phyloP scores from a whole-genome alignment of 805 yeast species.

The Monosporozyma unispora region DNA sequence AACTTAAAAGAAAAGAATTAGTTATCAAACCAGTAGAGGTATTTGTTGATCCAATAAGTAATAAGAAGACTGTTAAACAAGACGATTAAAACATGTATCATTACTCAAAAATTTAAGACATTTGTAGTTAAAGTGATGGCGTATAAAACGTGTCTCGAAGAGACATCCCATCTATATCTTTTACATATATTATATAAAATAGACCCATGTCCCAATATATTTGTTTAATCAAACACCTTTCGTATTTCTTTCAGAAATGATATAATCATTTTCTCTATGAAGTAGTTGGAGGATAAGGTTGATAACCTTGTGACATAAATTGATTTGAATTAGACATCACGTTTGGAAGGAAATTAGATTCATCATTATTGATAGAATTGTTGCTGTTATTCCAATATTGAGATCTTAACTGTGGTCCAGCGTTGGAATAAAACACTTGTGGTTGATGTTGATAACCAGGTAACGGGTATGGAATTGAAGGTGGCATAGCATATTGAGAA shows the following conservation, averaged over 20 bases:
- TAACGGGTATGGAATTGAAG: not conserved
- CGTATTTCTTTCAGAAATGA: not conserved
- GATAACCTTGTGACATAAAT: not conserved
- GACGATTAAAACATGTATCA: not conserved
- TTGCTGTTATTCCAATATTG: not conserved
- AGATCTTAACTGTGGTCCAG: not conserved
- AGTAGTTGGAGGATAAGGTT: not conserved
- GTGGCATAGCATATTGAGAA: not conserved
- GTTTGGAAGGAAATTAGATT: not conserved
- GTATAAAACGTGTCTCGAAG: not conserved
- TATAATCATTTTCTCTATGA: not conserved
- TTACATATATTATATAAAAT: not conserved
- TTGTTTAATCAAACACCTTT: not conserved
- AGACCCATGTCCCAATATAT: not conserved
- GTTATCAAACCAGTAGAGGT: not conserved
- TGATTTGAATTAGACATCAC: not conserved
- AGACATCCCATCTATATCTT: not conserved
- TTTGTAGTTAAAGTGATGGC: not conserved
- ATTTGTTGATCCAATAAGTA: not conserved
- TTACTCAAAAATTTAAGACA: not conserved
- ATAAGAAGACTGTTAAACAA: not conserved
- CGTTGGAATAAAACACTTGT: not conserved
- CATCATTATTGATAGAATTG: not conserved
- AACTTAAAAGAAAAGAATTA: not conserved
- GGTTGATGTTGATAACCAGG: not conserved